Conservation (phyloP, 257 asterid genomes). For the Solanum bulbocastanum region DNA sequence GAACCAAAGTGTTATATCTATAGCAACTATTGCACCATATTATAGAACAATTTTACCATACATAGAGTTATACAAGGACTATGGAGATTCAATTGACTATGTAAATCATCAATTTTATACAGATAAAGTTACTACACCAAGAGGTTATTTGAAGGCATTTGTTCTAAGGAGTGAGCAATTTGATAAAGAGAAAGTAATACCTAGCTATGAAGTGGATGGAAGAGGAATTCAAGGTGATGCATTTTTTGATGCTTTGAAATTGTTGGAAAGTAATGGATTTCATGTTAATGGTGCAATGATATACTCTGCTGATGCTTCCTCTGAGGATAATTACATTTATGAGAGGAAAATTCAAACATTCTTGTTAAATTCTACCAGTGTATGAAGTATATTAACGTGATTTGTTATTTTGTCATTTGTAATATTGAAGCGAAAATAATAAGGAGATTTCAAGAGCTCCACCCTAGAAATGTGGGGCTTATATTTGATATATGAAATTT, state of each 20-base stretch:
- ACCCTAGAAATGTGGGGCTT: neutral
- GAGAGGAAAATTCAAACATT: constrained; percentile 47
- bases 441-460: neutral
- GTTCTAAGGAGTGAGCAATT: constrained; percentile 28
- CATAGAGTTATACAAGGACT: constrained; percentile 21
- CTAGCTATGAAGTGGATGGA: constrained; percentile 65
- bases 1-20: constrained; percentile 41
- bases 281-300: constrained; percentile 54
- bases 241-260: constrained; percentile 40
- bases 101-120: constrained; percentile 70
- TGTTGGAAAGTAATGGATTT: constrained; percentile 36
- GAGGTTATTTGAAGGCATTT: constrained; percentile 31
- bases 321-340: constrained; percentile 27
- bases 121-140: constrained; percentile 35
- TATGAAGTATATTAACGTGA: neutral
- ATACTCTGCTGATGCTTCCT: constrained; percentile 73
- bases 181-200: constrained; percentile 35
- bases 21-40: constrained; percentile 61
- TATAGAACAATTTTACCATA: constrained; percentile 37
- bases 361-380: constrained; percentile 38
- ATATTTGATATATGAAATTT: neutral
- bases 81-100: constrained; percentile 37
- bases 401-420: neutral
- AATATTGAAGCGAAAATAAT: neutral
- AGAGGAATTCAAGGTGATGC: constrained; percentile 72